A percentile compares a stretch with the other conserved stretches of the same genome.
Evolutionary conservation across 371 early-diverging fungal genomes (phyloP).

Genomic region (Blastocladiella emersonii): DNA sequence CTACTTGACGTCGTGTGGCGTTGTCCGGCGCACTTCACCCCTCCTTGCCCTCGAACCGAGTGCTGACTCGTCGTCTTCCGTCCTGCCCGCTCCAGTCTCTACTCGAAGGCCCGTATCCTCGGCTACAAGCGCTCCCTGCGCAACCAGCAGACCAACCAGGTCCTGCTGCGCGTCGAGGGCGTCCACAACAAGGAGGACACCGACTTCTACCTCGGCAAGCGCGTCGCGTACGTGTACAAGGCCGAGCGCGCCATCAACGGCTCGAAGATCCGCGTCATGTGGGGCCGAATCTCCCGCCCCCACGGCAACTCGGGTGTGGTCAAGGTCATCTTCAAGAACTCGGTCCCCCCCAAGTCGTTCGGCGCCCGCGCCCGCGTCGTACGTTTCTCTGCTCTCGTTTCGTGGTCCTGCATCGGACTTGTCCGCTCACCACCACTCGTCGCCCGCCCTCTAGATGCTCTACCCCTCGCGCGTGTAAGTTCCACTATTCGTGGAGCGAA

Average conservation of each 20-base stretch:
- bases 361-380: conserved; percentile 86
- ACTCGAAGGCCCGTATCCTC: conserved; percentile 9
- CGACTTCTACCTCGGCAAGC: conserved; percentile 72
- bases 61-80: too few relatives aligned
- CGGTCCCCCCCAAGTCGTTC: conserved; percentile 88
- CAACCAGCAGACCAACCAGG: conserved; percentile 8
- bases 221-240: conserved; percentile 57
- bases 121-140: conserved; percentile 10
- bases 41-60: too few relatives aligned
- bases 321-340: conserved; percentile 89
- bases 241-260: conserved; percentile 60
- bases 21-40: too few relatives aligned
- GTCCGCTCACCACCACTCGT: background rate
- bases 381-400: background rate
- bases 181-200: conserved; percentile 4
- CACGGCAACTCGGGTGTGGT: conserved; percentile 95
- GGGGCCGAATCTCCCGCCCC: conserved; percentile 88
- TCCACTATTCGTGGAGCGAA: too few relatives aligned
- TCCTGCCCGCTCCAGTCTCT: too few relatives aligned
- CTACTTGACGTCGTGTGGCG: too few relatives aligned
- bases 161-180: background rate
- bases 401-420: background rate
- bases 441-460: conserved; percentile 49
- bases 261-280: conserved; percentile 86
- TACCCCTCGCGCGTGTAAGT: conserved; percentile 82